phyloP scores from a whole-genome alignment of 1,139 yeast species.

The Blastobotrys apis region DNA sequence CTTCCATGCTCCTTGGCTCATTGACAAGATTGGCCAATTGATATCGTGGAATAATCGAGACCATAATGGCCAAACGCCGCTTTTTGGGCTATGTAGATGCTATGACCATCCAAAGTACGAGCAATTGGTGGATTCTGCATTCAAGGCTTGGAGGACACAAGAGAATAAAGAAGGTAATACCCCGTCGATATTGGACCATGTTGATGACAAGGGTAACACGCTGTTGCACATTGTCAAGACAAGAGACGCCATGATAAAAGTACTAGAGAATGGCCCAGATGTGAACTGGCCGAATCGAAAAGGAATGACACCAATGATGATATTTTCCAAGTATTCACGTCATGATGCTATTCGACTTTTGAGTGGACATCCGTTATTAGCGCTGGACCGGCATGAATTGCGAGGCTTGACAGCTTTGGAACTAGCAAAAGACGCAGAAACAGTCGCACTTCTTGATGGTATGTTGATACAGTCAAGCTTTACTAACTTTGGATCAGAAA shows the following conservation, averaged over 20 bases:
- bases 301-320: constrained; percentile 64
- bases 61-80: constrained; percentile 67
- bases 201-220: constrained; percentile 70
- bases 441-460: constrained; percentile 46
- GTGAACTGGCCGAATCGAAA: constrained; percentile 60
- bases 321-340: constrained; percentile 67
- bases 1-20: constrained; percentile 52
- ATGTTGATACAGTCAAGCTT: constrained; percentile 22
- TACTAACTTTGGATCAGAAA: constrained; percentile 10
- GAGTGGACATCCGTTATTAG: constrained; percentile 27
- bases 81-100: constrained; percentile 69
- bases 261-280: constrained; percentile 44
- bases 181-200: constrained; percentile 47
- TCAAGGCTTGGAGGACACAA: constrained; percentile 38
- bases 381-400: constrained; percentile 28
- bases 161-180: no score
- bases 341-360: constrained; percentile 49
- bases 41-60: constrained; percentile 75
- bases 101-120: constrained; percentile 72
- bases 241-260: constrained; percentile 38
- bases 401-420: constrained; percentile 46
- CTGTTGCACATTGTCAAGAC: constrained; percentile 63
- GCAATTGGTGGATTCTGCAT: constrained; percentile 45
- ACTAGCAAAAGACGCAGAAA: constrained; percentile 44
- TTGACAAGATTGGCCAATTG: constrained; percentile 51